These are phyloP conservation scores for Paramecium tetraurelia DNA, from an alignment of 73 alveolate genomes.

Conservation along the genomic window DNA sequence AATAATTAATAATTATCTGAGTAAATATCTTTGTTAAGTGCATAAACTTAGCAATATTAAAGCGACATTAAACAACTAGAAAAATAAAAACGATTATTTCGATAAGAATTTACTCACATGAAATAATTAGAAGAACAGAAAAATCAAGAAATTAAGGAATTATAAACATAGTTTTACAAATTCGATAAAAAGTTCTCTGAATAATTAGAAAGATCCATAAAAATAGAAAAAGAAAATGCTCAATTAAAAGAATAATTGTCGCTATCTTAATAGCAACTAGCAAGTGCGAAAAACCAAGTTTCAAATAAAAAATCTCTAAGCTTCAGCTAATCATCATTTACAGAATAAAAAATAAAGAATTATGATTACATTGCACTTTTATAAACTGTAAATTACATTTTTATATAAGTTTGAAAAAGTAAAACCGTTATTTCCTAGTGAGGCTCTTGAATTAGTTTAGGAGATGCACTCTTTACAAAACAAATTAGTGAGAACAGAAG, in stretches of 20 bases:
- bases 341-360: background rate
- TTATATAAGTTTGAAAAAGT: constrained; percentile 20
- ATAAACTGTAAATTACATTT: background rate
- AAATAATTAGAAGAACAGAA: background rate
- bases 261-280: background rate
- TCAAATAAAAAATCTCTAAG: background rate
- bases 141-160: background rate
- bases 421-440: background rate
- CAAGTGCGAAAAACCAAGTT: background rate
- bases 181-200: background rate
- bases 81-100: background rate
- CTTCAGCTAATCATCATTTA: background rate
- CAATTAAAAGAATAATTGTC: background rate
- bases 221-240: background rate
- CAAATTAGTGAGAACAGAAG: background rate
- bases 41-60: background rate
- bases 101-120: background rate
- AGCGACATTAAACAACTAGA: background rate
- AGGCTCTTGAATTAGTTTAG: background rate
- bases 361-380: background rate
- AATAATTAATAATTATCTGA: background rate
- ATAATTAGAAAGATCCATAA: background rate
- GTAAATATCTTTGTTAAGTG: background rate
- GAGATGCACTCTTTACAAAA: constrained; percentile 4
- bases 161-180: background rate